phyloP scores from a whole-genome alignment of 176 grass and related monocot genomes.

The Thalia dealbata region DNA sequence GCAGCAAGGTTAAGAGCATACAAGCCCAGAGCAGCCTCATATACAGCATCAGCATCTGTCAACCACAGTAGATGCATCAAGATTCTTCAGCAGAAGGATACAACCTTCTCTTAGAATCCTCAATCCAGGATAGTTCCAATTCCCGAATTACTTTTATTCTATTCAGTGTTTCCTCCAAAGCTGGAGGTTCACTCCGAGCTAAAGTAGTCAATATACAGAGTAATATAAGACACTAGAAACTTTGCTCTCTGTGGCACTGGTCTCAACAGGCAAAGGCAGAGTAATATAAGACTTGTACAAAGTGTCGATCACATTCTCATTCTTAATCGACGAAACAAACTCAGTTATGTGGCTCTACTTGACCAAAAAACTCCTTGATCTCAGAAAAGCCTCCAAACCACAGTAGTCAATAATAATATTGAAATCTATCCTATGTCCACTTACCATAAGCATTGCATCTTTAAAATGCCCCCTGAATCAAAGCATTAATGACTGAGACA shows the following conservation, averaged over 20 bases:
- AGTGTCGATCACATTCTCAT: constrained; percentile 70
- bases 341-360: constrained; percentile 86
- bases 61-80: constrained; percentile 95
- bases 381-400: constrained; percentile 65
- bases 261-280: constrained; percentile 28
- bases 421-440: constrained; percentile 93
- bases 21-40: constrained; percentile 77
- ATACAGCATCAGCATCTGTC: constrained; percentile 79
- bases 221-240: constrained; percentile 60
- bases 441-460: constrained; percentile 78
- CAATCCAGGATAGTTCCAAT: constrained; percentile 54
- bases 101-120: constrained; percentile 41
- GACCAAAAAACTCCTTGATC: constrained; percentile 66
- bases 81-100: constrained; percentile 89
- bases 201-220: constrained; percentile 94
- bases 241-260: constrained; percentile 42
- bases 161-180: constrained; percentile 86
- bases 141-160: constrained; percentile 88
- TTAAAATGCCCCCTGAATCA: constrained; percentile 66
- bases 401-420: constrained; percentile 80
- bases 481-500: constrained; percentile 75
- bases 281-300: constrained; percentile 66
- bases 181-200: constrained; percentile 74
- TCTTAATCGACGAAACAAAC: constrained; percentile 81
- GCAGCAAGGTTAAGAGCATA: constrained; percentile 97